These are phyloP conservation scores for Mycosphaerella sp. DNA, from an alignment of 2,329 filamentous ascomycete genomes.

Conservation along the genomic window DNA sequence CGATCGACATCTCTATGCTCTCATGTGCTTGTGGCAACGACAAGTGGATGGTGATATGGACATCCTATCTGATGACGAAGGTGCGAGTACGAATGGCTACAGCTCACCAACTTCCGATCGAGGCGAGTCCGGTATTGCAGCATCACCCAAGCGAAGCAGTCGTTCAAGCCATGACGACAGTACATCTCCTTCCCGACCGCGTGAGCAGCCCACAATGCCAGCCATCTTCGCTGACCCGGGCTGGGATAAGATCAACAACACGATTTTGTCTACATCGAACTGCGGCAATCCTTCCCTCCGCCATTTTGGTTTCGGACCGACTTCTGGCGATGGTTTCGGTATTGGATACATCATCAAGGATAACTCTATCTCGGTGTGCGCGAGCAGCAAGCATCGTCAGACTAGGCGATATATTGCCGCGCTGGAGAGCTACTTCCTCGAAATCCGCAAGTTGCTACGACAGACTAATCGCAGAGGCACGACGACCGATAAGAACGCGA, in stretches of 20 bases:
- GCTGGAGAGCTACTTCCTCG: constrained; percentile 81
- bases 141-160: constrained; percentile 52
- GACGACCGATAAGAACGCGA: constrained; percentile 49
- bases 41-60: constrained; percentile 68
- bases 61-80: constrained; percentile 15
- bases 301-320: constrained; percentile 95
- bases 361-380: constrained; percentile 82
- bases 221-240: constrained; percentile 79
- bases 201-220: constrained; percentile 55
- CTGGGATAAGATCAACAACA: constrained; percentile 94
- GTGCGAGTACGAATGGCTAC: constrained; percentile 59
- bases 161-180: constrained; percentile 39
- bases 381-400: constrained; percentile 87
- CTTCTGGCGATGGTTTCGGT: constrained; percentile 87
- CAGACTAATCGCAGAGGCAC: constrained; percentile 56
- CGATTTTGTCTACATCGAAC: constrained; percentile 94
- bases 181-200: constrained; percentile 48
- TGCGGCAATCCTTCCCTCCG: constrained; percentile 92
- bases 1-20: constrained; percentile 86
- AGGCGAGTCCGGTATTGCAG: constrained; percentile 39
- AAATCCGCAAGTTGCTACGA: constrained; percentile 77
- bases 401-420: constrained; percentile 86
- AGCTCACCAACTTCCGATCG: constrained; percentile 41
- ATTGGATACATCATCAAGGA: constrained; percentile 99
- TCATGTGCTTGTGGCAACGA: constrained; percentile 93